These are phyloP conservation scores for Sporobolomyces phaffii DNA, from an alignment of 768 basidiomycete genomes.

Conservation along the genomic window DNA sequence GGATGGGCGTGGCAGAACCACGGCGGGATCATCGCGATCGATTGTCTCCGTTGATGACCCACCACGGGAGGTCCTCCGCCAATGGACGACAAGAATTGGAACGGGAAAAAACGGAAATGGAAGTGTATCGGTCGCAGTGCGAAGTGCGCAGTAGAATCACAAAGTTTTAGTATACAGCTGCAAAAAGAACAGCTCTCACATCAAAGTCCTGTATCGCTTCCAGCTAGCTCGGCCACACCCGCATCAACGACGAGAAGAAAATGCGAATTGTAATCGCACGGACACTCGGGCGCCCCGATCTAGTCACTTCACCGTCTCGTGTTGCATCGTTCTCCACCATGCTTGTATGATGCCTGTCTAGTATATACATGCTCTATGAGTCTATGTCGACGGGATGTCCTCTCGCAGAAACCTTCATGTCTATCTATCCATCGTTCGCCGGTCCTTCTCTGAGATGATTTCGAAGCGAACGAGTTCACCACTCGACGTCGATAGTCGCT, in stretches of 20 bases:
- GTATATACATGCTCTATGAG: too few relatives aligned
- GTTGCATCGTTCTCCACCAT: too few relatives aligned
- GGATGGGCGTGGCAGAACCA: constrained; percentile 36
- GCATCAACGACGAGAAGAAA: too few relatives aligned
- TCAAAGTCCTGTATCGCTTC: too few relatives aligned
- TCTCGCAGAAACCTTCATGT: not conserved
- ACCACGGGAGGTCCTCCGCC: too few relatives aligned
- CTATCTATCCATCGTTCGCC: not conserved
- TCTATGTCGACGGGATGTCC: too few relatives aligned
- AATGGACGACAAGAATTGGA: not conserved
- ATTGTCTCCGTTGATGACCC: constrained; percentile 7
- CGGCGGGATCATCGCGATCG: constrained; percentile 33
- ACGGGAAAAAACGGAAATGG: not conserved
- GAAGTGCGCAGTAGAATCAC: not conserved
- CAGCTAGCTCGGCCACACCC: too few relatives aligned
- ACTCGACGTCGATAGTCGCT: not conserved
- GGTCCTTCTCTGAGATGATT: not conserved
- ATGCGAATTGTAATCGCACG: too few relatives aligned
- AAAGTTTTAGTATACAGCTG: not conserved
- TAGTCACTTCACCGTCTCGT: too few relatives aligned
- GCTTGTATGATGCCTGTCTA: too few relatives aligned
- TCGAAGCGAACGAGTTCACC: too few relatives aligned
- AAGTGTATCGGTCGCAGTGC: not conserved
- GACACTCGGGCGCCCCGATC: too few relatives aligned
- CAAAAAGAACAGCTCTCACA: constrained; percentile 9